phyloP scores from a whole-genome alignment of 1,139 yeast genomes.

The Yarrowia galli region DNA sequence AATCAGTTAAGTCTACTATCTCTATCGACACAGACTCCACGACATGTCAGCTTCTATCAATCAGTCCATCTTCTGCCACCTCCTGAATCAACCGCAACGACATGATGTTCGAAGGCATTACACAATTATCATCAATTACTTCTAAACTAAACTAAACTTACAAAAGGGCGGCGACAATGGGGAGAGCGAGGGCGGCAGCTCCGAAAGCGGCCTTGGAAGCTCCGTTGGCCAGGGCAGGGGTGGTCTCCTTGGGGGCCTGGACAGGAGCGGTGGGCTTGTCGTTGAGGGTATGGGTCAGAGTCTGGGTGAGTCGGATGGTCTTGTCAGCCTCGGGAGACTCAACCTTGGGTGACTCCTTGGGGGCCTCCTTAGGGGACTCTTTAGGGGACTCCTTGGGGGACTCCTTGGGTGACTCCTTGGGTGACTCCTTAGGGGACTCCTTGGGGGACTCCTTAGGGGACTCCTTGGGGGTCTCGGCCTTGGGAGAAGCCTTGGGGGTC shows the following conservation, averaged over 20 bases:
- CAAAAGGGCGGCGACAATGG: background rate
- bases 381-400: background rate
- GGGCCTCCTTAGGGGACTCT: background rate
- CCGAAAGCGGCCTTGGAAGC: slow-evolving; percentile 3
- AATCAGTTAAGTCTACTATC: too few species aligned
- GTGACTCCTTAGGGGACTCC: background rate
- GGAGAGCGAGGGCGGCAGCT: background rate
- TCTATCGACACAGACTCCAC: too few species aligned
- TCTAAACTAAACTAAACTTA: background rate
- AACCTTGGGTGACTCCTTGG: background rate
- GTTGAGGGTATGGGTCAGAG: slow-evolving; percentile 17
- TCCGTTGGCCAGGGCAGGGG: slow-evolving; percentile 11
- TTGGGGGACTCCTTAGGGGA: background rate
- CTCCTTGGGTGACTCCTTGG: background rate
- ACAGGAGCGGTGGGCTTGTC: slow-evolving; percentile 6
- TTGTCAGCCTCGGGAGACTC: background rate
- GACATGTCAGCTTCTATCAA: too few species aligned
- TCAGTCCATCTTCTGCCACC: too few species aligned
- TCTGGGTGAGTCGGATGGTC: slow-evolving; percentile 20
- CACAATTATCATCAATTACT: background rate
- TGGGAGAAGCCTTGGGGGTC: background rate
- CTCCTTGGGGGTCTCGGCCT: too few species aligned
- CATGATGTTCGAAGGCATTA: too few species aligned
- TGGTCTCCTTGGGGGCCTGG: slow-evolving; percentile 3
- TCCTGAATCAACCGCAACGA: too few species aligned